Percentiles rank a stretch among this genome's conserved stretches.
These are phyloP conservation scores for Aureobasidium sp. DNA, from an alignment of 2,329 filamentous ascomycete genomes.

Conservation along the genomic window DNA sequence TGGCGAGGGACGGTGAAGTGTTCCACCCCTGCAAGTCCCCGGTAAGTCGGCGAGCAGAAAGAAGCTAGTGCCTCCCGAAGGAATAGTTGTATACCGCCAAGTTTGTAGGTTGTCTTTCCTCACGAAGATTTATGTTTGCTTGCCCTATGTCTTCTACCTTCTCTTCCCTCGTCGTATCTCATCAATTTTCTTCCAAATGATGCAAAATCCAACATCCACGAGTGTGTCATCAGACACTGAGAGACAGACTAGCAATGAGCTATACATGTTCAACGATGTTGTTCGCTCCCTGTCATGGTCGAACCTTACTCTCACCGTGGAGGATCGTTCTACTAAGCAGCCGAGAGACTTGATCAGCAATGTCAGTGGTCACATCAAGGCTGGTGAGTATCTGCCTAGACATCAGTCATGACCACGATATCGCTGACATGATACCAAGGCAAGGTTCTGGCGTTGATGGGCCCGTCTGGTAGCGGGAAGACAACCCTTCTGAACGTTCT, in stretches of 20 bases:
- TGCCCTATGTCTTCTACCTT: not conserved
- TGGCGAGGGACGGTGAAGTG: not conserved
- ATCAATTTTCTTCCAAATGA: not conserved
- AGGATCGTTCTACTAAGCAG: constrained; percentile 56
- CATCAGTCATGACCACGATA: not conserved
- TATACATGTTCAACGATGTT: constrained; percentile 51
- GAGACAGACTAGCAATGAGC: constrained; percentile 19
- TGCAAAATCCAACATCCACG: not conserved
- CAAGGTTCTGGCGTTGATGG: constrained; percentile 71
- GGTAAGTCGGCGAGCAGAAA: not conserved
- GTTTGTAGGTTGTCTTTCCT: not conserved
- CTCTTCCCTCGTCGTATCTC: not conserved
- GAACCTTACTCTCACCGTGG: constrained; percentile 59
- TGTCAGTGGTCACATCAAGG: constrained; percentile 49
- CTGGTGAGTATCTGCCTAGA: not conserved
- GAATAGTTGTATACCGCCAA: not conserved
- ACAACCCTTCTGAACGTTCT: constrained; percentile 75
- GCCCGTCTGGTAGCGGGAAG: constrained; percentile 63
- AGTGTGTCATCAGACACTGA: constrained; percentile 6
- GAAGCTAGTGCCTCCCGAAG: not conserved
- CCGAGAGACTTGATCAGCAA: constrained; percentile 53
- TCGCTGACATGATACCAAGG: constrained; percentile 40
- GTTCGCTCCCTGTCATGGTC: constrained; percentile 58
- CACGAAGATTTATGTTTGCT: not conserved
- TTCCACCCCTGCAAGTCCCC: constrained; percentile 3